Base-by-base conservation (phyloP, 129 eudicot species). In the Artemisia tridentata region DNA sequence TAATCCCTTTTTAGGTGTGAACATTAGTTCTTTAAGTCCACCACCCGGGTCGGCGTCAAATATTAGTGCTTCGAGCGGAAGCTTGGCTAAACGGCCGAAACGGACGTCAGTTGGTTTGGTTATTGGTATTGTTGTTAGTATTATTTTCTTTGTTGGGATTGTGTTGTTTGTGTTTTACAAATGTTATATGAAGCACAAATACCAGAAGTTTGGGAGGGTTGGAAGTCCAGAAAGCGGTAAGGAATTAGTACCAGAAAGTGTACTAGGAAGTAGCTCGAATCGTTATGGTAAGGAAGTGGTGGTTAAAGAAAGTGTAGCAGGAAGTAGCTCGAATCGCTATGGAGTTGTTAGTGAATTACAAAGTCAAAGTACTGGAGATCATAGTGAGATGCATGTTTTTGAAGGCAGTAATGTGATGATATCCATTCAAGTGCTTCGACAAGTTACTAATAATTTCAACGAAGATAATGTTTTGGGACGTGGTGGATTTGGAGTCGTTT, bases 401-500 rank as follows among this genome's bases (percentile, higher is more conserved):
- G 68, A 41, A 19, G 17, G 68, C 11, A 29, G 68, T 17, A 63
- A 63, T 17, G 68, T 63, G 68, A 63, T 63, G 68, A 63, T 63
- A n/a, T 63, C 68, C 13, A 8, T 8, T 63, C 68, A 63, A 63
- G 68, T 63, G 51, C 48, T 63, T 11, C 17, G 43, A 41, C 68
- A 63, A 63, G 52, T 63, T 13, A 63, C 68, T 63, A 19, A 63
- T 16, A 63, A 63, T 41, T 63, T 63, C 21, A 17, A 49, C 17
- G 68, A 63, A 13, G 14, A 41, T 2, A 63, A 63, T 8, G 68
- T 63, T 21, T n/a, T 63, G 29, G 68, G 68, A 34, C 41, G 27
- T 8, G 68, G 68, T 63, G 68, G 68, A 63, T 63, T 63, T 63
- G 68, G 68, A 34, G 68, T 63, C 11, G 68, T 63, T 63, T 63